A percentile compares a stretch with the other conserved stretches of the same genome.
Evolutionary conservation across 768 basidiomycete species (phyloP).

Genomic region (Phaffia tasmanica): DNA sequence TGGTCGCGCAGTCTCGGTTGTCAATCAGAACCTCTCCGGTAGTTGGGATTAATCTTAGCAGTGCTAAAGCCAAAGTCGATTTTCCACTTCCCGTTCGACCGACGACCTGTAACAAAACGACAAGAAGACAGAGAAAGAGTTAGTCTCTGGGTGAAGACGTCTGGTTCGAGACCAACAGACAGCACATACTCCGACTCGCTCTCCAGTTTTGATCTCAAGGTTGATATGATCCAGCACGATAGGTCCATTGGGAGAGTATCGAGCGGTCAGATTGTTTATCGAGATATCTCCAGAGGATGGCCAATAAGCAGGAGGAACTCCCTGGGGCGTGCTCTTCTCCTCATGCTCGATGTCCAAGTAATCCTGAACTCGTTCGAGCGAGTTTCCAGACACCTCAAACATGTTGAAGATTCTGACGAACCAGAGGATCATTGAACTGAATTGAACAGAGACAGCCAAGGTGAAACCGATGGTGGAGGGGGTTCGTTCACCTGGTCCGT

Average conservation of each 20-base stretch:
- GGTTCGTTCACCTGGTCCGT: constrained; percentile 35
- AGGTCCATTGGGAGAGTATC: constrained; percentile 49
- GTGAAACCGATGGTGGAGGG: constrained; percentile 37
- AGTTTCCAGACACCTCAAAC: constrained; percentile 36
- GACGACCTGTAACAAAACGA: not conserved
- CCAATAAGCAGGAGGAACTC: constrained; percentile 55
- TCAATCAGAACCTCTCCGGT: constrained; percentile 51
- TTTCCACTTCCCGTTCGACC: constrained; percentile 28
- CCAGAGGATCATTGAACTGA: constrained; percentile 33
- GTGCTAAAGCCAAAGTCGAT: constrained; percentile 47
- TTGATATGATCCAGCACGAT: constrained; percentile 53
- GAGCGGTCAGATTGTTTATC: constrained; percentile 48
- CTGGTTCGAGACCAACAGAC: not conserved
- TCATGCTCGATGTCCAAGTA: constrained; percentile 54
- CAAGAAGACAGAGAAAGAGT: not conserved
- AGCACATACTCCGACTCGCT: constrained; percentile 47
- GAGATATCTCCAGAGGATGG: constrained; percentile 49
- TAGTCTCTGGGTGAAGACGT: not conserved
- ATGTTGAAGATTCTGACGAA: constrained; percentile 37
- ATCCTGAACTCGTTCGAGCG: constrained; percentile 39
- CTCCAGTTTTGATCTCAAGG: constrained; percentile 49
- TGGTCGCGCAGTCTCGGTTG: constrained; percentile 42
- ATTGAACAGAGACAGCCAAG: constrained; percentile 36
- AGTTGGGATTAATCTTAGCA: constrained; percentile 51
- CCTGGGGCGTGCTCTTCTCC: constrained; percentile 39